Evolutionary conservation across 768 basidiomycete genomes (phyloP).

Genomic region (Suillus variegatus): DNA sequence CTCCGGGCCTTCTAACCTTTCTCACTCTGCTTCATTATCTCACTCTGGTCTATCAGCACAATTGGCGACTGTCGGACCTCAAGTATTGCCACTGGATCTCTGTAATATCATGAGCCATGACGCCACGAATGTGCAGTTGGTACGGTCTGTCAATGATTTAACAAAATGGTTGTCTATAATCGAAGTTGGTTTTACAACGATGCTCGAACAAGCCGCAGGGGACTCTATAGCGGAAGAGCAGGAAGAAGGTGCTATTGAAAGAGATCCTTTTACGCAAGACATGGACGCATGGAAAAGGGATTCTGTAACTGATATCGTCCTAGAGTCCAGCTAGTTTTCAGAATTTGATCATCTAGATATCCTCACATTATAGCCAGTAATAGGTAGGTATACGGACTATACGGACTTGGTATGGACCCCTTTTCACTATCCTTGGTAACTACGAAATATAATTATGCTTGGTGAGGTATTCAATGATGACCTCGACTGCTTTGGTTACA

Average conservation of each 20-base stretch:
- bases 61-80: constrained; percentile 39
- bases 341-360: background rate
- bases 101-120: constrained; percentile 51
- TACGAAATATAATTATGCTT: constrained; percentile 58
- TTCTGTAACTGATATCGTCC: constrained; percentile 19
- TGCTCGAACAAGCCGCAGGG: constrained; percentile 56
- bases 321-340: constrained; percentile 5
- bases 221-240: constrained; percentile 69
- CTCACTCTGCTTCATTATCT: constrained; percentile 33
- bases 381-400: constrained; percentile 14
- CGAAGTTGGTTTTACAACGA: constrained; percentile 66
- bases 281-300: constrained; percentile 13
- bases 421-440: constrained; percentile 7
- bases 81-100: constrained; percentile 72
- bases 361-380: constrained; percentile 16
- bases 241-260: constrained; percentile 40
- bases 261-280: constrained; percentile 14
- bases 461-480: constrained; percentile 79
- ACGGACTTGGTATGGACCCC: constrained; percentile 1
- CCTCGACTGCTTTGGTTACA: constrained; percentile 74
- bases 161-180: constrained; percentile 74
- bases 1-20: constrained; percentile 27
- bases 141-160: constrained; percentile 72
- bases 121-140: constrained; percentile 68
- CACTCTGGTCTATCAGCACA: constrained; percentile 34